Percentiles rank a stretch among this genome's conserved stretches.
phyloP scores from a whole-genome alignment of 805 yeast genomes.

The Komagataella populi region DNA sequence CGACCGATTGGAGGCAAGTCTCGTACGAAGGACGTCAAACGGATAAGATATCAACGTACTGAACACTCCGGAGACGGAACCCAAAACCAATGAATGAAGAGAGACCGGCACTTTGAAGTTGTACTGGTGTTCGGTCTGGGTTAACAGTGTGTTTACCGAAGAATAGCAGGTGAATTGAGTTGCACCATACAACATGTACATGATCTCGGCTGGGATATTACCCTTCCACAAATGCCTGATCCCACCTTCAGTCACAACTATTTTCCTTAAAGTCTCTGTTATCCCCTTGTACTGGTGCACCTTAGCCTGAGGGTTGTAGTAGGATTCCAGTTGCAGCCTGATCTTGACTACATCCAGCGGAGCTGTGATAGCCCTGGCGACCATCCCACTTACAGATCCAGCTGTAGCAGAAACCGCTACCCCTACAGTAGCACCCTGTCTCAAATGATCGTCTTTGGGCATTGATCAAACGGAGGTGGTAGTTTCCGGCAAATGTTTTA shows the following conservation, averaged over 20 bases:
- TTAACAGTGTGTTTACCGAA: slow-evolving; percentile 30
- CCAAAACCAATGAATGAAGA: slow-evolving; percentile 41
- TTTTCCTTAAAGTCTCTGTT: slow-evolving; percentile 21
- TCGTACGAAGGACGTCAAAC: slow-evolving; percentile 76
- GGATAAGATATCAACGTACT: slow-evolving; percentile 79
- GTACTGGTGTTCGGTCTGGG: slow-evolving; percentile 13
- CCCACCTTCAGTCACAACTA: slow-evolving; percentile 52
- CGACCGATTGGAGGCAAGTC: slow-evolving; percentile 55
- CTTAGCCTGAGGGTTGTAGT: slow-evolving; percentile 4
- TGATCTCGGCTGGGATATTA: slow-evolving; percentile 77
- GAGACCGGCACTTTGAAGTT: slow-evolving; percentile 18
- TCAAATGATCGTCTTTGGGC: slow-evolving; percentile 1
- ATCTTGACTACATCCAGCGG: slow-evolving; percentile 75
- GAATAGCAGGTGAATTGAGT: slow-evolving; percentile 70
- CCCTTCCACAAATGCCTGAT: slow-evolving; percentile 86
- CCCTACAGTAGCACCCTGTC: slow-evolving; percentile 36
- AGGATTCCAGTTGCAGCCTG: slow-evolving; percentile 48
- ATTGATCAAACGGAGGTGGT: not conserved
- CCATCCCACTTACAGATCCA: slow-evolving; percentile 59
- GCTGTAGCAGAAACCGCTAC: slow-evolving; percentile 43
- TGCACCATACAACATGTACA: slow-evolving; percentile 80
- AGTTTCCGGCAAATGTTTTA: not conserved
- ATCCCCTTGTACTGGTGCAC: slow-evolving; percentile 20
- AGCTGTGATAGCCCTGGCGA: slow-evolving; percentile 40
- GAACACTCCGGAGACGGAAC: slow-evolving; percentile 62